A percentile compares a stretch with the other conserved stretches of the same genome.
These are phyloP conservation scores for Pythium scleroteichum DNA, from an alignment of 352 stramenopile species.

Conservation along the genomic window DNA sequence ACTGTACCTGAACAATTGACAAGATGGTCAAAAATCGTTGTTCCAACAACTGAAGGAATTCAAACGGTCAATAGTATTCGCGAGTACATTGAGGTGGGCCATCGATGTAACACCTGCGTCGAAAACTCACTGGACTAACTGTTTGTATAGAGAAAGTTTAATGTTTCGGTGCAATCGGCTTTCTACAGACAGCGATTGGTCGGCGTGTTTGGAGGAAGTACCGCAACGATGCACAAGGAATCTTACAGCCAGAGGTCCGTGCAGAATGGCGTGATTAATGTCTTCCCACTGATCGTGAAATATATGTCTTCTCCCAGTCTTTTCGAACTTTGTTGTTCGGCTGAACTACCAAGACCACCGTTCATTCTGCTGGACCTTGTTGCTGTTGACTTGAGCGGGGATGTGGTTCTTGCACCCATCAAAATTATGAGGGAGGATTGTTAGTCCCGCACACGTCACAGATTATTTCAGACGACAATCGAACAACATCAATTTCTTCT, in stretches of 20 bases:
- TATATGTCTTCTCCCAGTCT: conserved; percentile 2
- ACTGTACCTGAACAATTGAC: conserved; percentile 35
- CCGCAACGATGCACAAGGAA: too few relatives aligned
- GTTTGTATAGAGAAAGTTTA: not conserved
- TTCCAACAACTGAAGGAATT: conserved; percentile 29
- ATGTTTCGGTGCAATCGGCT: not conserved
- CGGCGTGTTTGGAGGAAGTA: too few relatives aligned
- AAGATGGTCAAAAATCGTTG: conserved; percentile 36
- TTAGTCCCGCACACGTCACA: conserved; percentile 6
- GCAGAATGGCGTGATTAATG: too few relatives aligned
- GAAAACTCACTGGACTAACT: not conserved
- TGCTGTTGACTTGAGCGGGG: conserved; percentile 30
- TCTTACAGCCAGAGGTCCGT: too few relatives aligned
- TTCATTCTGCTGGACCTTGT: conserved; percentile 37
- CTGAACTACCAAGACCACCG: not conserved
- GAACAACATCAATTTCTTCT: conserved; percentile 1
- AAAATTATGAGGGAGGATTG: not conserved
- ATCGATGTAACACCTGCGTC: not conserved
- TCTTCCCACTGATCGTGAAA: not conserved
- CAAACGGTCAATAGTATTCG: conserved; percentile 27
- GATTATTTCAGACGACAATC: conserved; percentile 10
- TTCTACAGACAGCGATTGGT: too few relatives aligned
- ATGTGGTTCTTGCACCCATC: conserved; percentile 37
- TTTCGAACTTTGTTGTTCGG: conserved; percentile 4
- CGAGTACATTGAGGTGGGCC: conserved; percentile 38